Evolutionary conservation across 352 stramenopile genomes (phyloP), one percentile per base, ranked within the genome.

Genomic region (Nothophytophthora sp.): DNA sequence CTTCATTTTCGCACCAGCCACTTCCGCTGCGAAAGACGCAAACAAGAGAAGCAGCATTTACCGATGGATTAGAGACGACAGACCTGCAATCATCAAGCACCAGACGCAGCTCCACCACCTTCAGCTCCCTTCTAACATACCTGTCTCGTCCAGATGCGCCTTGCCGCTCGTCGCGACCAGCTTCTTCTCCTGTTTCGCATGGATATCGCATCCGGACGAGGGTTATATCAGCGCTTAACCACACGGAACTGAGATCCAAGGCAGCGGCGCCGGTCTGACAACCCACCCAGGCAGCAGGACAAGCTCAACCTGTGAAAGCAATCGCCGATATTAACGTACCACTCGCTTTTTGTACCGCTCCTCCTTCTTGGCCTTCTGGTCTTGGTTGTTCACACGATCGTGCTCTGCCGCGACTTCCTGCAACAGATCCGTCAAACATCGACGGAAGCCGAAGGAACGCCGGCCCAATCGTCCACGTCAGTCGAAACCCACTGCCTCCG

Each of bases 321-420:
- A n/a, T n/a, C n/a, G n/a, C n/a, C n/a, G n/a, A n/a, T 2, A 38
- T 12, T 1, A 50, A 28, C 42, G 19, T 9, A 86, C 76, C 67
- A 87, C 55, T 64, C 75, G 71, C 29, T 77, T 72, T 50, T 79
- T 86, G 32, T 72, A 67, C 5, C 64, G 36, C 34, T 79, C 67
- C 45, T 88, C 65, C 41, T 86, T 88, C 46, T 67, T 80, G 12
- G 54, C 54, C 51, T 85, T 86, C 25, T 86, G 83, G 60, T 87
- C 64, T 19, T 77, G 75, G 18, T 88, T 88, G 19, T 80, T 77
- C 3, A 87, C 28, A 13, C 79, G 76, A 40, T 90, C 76, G 49
- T 90, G 79, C 54, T 90, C 79, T 18, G 76, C 73, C 9, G 73
- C 75, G 29, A 90, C 74, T 76, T 88, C 79, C 79, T 89, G 27